Conservation (phyloP, 202 grass and related monocot genomes). For the Dendrocalamus latiflorus region DNA sequence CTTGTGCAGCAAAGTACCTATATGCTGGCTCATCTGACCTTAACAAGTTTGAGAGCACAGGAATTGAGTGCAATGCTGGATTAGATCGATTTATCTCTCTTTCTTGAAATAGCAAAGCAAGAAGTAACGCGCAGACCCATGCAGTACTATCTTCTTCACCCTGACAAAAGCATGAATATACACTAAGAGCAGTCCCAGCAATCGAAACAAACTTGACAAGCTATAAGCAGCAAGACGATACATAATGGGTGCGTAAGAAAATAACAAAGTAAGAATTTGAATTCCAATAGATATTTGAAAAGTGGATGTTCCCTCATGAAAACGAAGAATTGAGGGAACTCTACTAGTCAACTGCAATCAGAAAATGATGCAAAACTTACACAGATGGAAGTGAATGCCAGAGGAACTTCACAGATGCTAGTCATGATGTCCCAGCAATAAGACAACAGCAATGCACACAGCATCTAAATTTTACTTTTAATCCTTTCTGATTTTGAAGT, state of each 20-base stretch:
- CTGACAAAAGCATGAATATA: conserved; percentile 47
- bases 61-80: too few species aligned
- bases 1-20: too few species aligned
- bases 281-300: background rate
- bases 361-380: conserved; percentile 13
- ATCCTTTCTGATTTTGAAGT: conserved; percentile 2
- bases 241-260: background rate
- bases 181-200: background rate
- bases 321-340: conserved; percentile 1
- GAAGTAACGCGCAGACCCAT: conserved; percentile 91
- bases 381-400: background rate
- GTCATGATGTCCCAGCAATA: background rate
- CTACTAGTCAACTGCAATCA: background rate
- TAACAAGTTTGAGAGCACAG: too few species aligned
- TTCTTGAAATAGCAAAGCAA: too few species aligned
- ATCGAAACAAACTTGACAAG: conserved; percentile 5
- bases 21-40: too few species aligned
- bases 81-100: too few species aligned
- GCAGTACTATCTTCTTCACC: conserved; percentile 85
- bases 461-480: conserved; percentile 8
- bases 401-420: background rate
- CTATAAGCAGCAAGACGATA: conserved; percentile 4
- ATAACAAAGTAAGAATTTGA: background rate
- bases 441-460: background rate
- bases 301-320: background rate